phyloP scores from a whole-genome alignment of 345 rosid species.

The Euphorbia tirucalli region DNA sequence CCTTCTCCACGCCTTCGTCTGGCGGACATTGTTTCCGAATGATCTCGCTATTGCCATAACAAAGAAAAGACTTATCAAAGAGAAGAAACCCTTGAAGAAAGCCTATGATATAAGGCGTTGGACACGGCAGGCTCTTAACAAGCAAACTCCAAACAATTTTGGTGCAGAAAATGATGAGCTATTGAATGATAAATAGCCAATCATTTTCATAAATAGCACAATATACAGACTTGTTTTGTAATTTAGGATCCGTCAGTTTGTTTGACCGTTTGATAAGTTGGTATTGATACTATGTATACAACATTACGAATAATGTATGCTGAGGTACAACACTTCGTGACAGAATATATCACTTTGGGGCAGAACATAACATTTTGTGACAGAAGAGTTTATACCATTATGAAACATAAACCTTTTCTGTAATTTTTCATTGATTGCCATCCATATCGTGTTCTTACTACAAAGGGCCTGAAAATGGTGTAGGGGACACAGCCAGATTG shows the following conservation, averaged over 20 bases:
- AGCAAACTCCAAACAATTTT: conserved; percentile 42
- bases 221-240: background rate
- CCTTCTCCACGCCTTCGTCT: conserved; percentile 73
- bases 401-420: background rate
- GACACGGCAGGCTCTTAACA: conserved; percentile 65
- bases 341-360: too few relatives aligned
- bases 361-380: too few relatives aligned
- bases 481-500: conserved; percentile 15
- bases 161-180: conserved; percentile 27
- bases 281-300: background rate
- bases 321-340: too few relatives aligned
- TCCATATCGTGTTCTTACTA: conserved; percentile 8
- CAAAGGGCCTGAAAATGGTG: background rate
- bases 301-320: too few relatives aligned
- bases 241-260: too few relatives aligned
- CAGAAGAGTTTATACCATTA: background rate
- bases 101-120: conserved; percentile 64
- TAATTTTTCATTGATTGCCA: conserved; percentile 10
- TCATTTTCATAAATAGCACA: too few relatives aligned
- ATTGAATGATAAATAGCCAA: background rate
- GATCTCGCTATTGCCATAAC: conserved; percentile 90
- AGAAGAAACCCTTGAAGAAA: conserved; percentile 59
- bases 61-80: conserved; percentile 53
- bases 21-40: conserved; percentile 73
- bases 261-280: too few relatives aligned